Percentiles rank a stretch among this genome's conserved stretches.
Conservation (phyloP, 345 rosid species). For the Kandelia obovata region DNA sequence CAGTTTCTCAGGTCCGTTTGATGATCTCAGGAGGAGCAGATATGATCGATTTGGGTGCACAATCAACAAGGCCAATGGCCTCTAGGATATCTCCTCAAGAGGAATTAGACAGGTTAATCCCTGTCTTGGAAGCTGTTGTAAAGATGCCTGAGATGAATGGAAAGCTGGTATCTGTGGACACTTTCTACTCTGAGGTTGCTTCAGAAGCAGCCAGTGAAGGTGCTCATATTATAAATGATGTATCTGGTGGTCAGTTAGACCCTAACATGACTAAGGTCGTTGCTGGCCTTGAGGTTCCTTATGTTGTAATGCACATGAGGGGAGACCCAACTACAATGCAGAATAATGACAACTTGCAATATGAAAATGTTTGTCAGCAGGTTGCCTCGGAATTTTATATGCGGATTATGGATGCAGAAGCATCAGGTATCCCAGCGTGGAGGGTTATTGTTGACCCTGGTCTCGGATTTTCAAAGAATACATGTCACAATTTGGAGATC, state of each 20-base stretch:
- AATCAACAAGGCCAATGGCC: constrained; percentile 90
- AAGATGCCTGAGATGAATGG: constrained; percentile 83
- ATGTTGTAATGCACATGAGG: constrained; percentile 92
- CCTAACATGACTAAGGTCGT: constrained; percentile 62
- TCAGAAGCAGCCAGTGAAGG: constrained; percentile 70
- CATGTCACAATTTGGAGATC: constrained; percentile 66
- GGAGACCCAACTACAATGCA: constrained; percentile 91
- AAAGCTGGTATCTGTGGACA: constrained; percentile 75
- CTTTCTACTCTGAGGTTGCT: constrained; percentile 85
- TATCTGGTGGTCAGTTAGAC: constrained; percentile 76
- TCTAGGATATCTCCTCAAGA: constrained; percentile 57
- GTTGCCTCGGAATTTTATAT: constrained; percentile 66
- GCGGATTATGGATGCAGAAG: constrained; percentile 60
- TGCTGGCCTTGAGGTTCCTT: constrained; percentile 64
- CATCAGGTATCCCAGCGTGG: constrained; percentile 84
- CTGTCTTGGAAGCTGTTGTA: constrained; percentile 61
- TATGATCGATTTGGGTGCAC: constrained; percentile 84
- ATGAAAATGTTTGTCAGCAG: constrained; percentile 58
- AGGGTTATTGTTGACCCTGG: constrained; percentile 85
- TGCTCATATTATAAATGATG: constrained; percentile 84
- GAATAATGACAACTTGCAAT: constrained; percentile 58
- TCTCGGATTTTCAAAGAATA: constrained; percentile 80
- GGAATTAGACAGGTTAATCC: constrained; percentile 68
- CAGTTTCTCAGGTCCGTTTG: constrained; percentile 57
- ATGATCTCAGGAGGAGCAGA: constrained; percentile 83